Evolutionary conservation across 805 yeast species (phyloP), one percentile per base, ranked within the genome.

Genomic region (Candida ponderosae): DNA sequence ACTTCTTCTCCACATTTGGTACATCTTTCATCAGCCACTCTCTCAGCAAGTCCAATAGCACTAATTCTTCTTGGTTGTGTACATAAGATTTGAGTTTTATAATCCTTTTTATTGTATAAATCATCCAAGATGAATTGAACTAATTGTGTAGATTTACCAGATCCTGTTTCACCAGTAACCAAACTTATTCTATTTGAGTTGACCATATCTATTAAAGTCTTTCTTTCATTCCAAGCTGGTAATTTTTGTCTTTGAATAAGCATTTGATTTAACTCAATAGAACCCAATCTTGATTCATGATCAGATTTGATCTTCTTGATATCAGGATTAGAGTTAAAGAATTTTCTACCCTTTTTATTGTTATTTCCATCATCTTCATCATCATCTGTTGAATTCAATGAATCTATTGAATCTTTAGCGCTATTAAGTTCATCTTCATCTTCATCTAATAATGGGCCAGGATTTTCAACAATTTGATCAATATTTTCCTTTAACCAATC

Each of bases 61-160:
- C 97, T 86, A 38, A 90, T 89, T 68, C 97, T 80, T 59, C 98
- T 73, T 3, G 98, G 98, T 58, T 90, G 97, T 0, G 97, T 88
- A 59, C 96, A 88, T 1, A 90, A 63, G 5, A 90, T 82, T 29
- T 68, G 72, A 4, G 81, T 70, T 18, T 61, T 56, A 42, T 73
- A 74, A 10, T 57, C 54, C 0, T 72, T 71, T 11, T 59, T 53
- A 0, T 60, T 33, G 34, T 73, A 67, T 40, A 85, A 50, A 29
- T 77, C 67, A 54, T 90, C 97, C 15, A 90, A 60, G 17, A 90
- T 65, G 47, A 88, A 90, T 56, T 90, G 98, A 6, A 87, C 96
- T 5, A 86, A 76, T 55, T 90, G 98, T 0, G 98, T 90, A 1
- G 96, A 86, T 53, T 90, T 90, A 47, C 97, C 97, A 1, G 97